Evolutionary conservation across 176 grass and related monocot species (phyloP).

Genomic region (Rhynchospora tenuis): DNA sequence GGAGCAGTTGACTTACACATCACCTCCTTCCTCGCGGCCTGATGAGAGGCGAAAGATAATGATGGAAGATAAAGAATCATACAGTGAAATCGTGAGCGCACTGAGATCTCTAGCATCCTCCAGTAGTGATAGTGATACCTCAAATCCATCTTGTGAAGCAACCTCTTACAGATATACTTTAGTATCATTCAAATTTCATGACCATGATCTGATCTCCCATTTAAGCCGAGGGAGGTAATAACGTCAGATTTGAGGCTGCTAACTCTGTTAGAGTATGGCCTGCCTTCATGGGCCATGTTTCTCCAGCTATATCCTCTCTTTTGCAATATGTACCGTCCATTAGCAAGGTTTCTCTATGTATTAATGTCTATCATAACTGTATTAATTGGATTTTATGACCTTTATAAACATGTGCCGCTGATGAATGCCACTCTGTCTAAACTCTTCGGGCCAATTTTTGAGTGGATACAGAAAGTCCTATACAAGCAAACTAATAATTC

Average conservation of each 20-base stretch:
- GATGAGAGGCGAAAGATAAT: slow-evolving; percentile 90
- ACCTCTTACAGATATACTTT: slow-evolving; percentile 68
- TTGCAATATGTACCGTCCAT: slow-evolving; percentile 90
- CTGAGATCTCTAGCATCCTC: slow-evolving; percentile 40
- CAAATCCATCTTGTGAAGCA: slow-evolving; percentile 32
- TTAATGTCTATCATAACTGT: slow-evolving; percentile 83
- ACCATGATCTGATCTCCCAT: slow-evolving; percentile 81
- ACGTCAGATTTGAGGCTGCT: slow-evolving; percentile 77
- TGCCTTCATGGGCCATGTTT: slow-evolving; percentile 97
- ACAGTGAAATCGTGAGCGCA: slow-evolving; percentile 61
- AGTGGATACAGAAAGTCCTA: slow-evolving; percentile 99
- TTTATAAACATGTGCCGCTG: slow-evolving; percentile 98
- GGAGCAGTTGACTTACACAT: slow-evolving; percentile 37
- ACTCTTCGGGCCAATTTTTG: slow-evolving; percentile 92
- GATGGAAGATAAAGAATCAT: slow-evolving; percentile 54
- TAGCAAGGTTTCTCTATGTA: slow-evolving; percentile 77
- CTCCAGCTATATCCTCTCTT: slow-evolving; percentile 93
- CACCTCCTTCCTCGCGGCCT: slow-evolving; percentile 59
- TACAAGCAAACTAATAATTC: too few relatives aligned
- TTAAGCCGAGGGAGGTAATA: slow-evolving; percentile 73
- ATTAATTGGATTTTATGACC: slow-evolving; percentile 98
- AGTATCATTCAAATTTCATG: slow-evolving; percentile 79
- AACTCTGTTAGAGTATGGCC: slow-evolving; percentile 84
- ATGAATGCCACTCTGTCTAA: slow-evolving; percentile 85
- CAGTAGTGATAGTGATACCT: slow-evolving; percentile 39